Base-by-base conservation (phyloP, 441 rosid species). In the Breynia disticha region DNA sequence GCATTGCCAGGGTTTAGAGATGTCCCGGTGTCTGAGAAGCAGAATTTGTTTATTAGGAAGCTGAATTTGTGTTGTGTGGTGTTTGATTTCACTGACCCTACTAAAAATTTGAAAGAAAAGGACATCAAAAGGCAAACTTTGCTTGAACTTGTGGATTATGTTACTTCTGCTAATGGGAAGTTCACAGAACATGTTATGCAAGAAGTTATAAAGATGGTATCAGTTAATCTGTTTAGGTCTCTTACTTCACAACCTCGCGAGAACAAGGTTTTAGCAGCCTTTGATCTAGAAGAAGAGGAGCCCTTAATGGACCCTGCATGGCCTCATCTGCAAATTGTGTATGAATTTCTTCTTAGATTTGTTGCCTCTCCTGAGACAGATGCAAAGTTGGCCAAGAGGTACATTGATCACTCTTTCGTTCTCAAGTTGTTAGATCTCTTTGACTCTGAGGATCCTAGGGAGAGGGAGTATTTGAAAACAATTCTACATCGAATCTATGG, bases 261-360 rank as follows among this genome's bases (percentile, higher is more conserved):
- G 59, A 84, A 79, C 37, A 90, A 93, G 0, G 97, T 95, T 3
- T 96, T 83, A 68, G 96, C 81, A 61, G 71, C 64, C 16, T 56
- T 70, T 0, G 96, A 90, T 73, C 95, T 86, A 0, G 98, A 90
- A 48, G 98, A 90, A 66, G 98, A 90, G 15, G 98, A 90, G 41
- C 83, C 88, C 0, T 83, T 79, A 69, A 58, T 81, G 67, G 96
- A 90, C 18, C 93, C 96, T 0, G 68, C 88, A 7, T 90, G 98
- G 98, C 85, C 85, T 35, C 98, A 90, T 79, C 73, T 90, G 67
- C 95, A 83, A 77, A 78, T 86, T 16, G 80, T 83, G 39, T 85
- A 85, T 38, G 95, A 85, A 67, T 59, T 85, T 16, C 62, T 85
- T 16, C 63, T 85, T 61, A 73, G 84, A 73, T 86, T 83, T 50